phyloP scores from a whole-genome alignment of 2,329 filamentous ascomycete genomes.

The Teratosphaeria zuluensis region DNA sequence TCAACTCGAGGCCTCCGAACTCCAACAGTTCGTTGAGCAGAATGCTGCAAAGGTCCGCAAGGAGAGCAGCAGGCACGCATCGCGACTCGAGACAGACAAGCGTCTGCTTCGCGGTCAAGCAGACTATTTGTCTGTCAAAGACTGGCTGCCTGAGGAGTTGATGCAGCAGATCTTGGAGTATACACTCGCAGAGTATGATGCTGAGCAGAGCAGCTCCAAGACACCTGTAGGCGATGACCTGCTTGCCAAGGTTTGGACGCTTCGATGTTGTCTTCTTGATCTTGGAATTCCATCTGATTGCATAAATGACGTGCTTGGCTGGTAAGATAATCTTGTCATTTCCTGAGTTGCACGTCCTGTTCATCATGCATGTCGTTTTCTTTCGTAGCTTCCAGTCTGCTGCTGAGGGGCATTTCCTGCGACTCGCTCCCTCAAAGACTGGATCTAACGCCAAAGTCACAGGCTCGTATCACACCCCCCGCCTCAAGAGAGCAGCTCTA shows the following conservation, averaged over 20 bases:
- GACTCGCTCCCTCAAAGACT: not conserved
- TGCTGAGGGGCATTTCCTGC: not conserved
- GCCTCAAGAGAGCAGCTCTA: conserved; percentile 42
- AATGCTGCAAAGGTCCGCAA: conserved; percentile 67
- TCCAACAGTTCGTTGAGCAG: conserved; percentile 81
- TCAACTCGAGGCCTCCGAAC: conserved; percentile 80
- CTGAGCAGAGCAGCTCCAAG: conserved; percentile 40
- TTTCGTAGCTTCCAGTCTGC: not conserved
- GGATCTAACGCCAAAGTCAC: not conserved
- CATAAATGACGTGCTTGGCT: conserved; percentile 50
- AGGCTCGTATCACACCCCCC: conserved; percentile 51
- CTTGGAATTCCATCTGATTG: conserved; percentile 58
- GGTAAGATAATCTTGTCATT: conserved; percentile 21
- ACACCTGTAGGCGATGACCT: conserved; percentile 63
- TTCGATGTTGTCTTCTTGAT: conserved; percentile 59
- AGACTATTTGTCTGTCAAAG: conserved; percentile 58
- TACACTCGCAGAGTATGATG: conserved; percentile 49
- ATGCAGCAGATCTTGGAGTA: conserved; percentile 68
- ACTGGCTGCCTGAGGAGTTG: conserved; percentile 74
- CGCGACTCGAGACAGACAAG: conserved; percentile 74
- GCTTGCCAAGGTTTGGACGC: conserved; percentile 70
- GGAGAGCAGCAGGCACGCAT: conserved; percentile 67
- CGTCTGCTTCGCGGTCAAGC: conserved; percentile 72
- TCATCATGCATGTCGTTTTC: not conserved
- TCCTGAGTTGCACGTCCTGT: not conserved